Base-by-base conservation (phyloP, 176 grass and related monocot species). In the Luzula sylvatica region DNA sequence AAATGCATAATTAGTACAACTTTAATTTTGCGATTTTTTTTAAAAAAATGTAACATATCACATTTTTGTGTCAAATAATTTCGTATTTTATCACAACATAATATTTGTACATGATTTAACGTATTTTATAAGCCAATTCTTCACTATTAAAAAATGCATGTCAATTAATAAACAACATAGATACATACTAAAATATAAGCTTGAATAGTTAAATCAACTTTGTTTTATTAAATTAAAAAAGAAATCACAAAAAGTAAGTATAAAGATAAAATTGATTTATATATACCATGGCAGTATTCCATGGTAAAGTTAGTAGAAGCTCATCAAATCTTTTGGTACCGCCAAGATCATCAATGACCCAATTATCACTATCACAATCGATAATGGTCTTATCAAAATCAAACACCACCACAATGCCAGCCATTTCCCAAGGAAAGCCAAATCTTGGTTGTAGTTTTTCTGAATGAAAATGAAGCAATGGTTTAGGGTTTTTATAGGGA, bases 341-440 rank as follows among this genome's bases (percentile, higher is more conserved):
- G 57, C 79, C 83, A 25, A 94, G 70, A n/a, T 65, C 53, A 50
- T 94, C 88, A 20, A 80, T 54, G 49, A 94, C 78, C 79, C 75
- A 87, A 73, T 87, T 87, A 65, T 94, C 88, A 58, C 79, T 94
- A 68, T 94, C 88, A 43, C 75, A 83, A 64, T 87, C 88, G 46
- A 94, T 73, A 76, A 94, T 94, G 2, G 88, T 94, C 72, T 94
- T 87, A 69, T 94, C 88, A 49, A 94, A 94, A 67, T 94, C 88
- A 56, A 94, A 87, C 40, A 94, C 79, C 5, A 81, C 67, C 28
- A 81, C 43, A 41, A 38, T 71, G 30, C 21, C 52, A 30, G 73
- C 55, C 82, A 55, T 83, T 51, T 46, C 38, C 59, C 24, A 70
- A 21, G 38, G 11, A 39, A 40, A 42, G 32, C 32, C 5, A 45